phyloP scores from a whole-genome alignment of 2,329 filamentous ascomycete species.

The Diaporthe sp. region DNA sequence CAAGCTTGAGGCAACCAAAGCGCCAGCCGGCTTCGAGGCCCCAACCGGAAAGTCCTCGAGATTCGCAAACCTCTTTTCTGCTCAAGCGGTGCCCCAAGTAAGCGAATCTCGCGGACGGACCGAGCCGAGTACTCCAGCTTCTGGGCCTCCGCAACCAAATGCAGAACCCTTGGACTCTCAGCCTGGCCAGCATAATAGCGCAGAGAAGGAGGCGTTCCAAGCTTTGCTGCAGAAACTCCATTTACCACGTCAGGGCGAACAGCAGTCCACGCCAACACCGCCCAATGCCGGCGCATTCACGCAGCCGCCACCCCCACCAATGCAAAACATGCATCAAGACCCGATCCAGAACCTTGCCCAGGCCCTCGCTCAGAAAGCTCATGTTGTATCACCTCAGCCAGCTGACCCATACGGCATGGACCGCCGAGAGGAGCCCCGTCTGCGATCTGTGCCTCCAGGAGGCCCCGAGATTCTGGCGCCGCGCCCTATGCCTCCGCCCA shows the following conservation, averaged over 20 bases:
- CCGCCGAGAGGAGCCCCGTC: slow-evolving; percentile 59
- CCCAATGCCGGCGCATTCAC: slow-evolving; percentile 60
- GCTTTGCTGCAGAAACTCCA: slow-evolving; percentile 87
- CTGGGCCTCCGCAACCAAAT: slow-evolving; percentile 46
- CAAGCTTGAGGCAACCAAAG: slow-evolving; percentile 60
- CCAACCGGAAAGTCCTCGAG: slow-evolving; percentile 76
- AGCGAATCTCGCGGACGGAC: slow-evolving; percentile 60
- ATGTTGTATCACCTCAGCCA: slow-evolving; percentile 62
- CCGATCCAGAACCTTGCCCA: slow-evolving; percentile 39
- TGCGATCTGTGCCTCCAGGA: slow-evolving; percentile 55
- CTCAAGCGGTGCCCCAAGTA: slow-evolving; percentile 60
- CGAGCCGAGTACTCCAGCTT: slow-evolving; percentile 62
- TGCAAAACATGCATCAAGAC: slow-evolving; percentile 40
- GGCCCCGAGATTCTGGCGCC: slow-evolving; percentile 68
- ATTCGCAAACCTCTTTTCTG: slow-evolving; percentile 85
- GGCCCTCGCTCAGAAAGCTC: slow-evolving; percentile 51
- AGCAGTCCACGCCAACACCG: slow-evolving; percentile 54
- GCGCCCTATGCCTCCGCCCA: slow-evolving; percentile 58
- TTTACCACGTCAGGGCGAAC: slow-evolving; percentile 44
- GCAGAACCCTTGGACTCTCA: slow-evolving; percentile 24
- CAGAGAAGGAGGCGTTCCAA: slow-evolving; percentile 89
- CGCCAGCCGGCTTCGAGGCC: slow-evolving; percentile 40
- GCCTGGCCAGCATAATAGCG: slow-evolving; percentile 58
- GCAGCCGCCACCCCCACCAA: slow-evolving; percentile 51
- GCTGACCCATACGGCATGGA: slow-evolving; percentile 63